A percentile compares a stretch with the other conserved stretches of the same genome.
Conservation (phyloP, 2,329 filamentous ascomycete species). For the Arthroderma sp. region DNA sequence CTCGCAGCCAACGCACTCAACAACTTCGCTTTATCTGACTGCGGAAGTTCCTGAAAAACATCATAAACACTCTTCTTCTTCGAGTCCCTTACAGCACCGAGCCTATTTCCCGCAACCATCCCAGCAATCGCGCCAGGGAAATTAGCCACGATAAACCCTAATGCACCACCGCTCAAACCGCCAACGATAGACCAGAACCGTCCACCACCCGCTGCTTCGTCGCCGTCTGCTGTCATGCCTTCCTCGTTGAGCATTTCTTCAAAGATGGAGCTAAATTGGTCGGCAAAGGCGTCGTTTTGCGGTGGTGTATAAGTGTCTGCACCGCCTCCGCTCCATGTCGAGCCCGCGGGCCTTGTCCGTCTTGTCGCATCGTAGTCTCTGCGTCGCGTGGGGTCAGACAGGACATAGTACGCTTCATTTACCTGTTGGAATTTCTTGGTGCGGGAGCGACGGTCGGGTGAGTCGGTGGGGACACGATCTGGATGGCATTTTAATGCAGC, state of each 20-base stretch:
- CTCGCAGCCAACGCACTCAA: conserved; percentile 73
- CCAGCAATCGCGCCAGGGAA: conserved; percentile 79
- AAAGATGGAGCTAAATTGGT: conserved; percentile 79
- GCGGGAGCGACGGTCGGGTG: conserved; percentile 65
- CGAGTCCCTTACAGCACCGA: conserved; percentile 81
- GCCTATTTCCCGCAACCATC: conserved; percentile 77
- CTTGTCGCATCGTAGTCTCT: conserved; percentile 73
- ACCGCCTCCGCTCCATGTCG: conserved; percentile 10
- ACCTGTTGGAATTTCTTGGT: conserved; percentile 85
- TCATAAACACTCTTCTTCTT: conserved; percentile 90
- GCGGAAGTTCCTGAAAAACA: conserved; percentile 77
- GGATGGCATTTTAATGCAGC: conserved; percentile 86
- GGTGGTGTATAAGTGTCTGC: conserved; percentile 2
- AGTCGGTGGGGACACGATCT: conserved; percentile 72
- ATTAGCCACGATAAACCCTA: conserved; percentile 93
- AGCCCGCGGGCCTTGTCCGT: conserved; percentile 35
- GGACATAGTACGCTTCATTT: conserved; percentile 85
- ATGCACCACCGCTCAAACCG: conserved; percentile 69
- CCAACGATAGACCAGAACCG: conserved; percentile 76
- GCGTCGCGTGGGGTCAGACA: conserved; percentile 65
- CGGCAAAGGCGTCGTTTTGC: conserved; percentile 37
- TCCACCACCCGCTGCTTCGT: conserved; percentile 25
- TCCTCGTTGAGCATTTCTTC: conserved; percentile 84
- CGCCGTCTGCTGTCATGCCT: conserved; percentile 60
- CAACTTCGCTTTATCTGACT: conserved; percentile 65